Evolutionary conservation across 768 basidiomycete genomes (phyloP), one percentile per base, ranked within the genome.

Genomic region (Hydnum rufescens): DNA sequence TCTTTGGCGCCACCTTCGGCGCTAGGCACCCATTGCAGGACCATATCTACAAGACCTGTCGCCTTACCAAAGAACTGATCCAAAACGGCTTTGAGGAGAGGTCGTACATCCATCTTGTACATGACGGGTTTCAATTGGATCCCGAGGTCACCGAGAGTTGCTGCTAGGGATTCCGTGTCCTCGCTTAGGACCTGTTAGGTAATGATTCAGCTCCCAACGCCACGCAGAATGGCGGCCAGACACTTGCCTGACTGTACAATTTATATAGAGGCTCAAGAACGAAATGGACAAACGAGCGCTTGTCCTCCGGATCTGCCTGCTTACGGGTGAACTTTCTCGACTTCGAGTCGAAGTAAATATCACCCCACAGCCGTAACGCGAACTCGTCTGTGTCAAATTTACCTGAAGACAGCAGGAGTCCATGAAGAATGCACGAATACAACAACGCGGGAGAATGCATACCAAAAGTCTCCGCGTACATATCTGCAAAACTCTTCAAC

Each of bases 61-160:
- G 88, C 70, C 26, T 79, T 76, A 4, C 95, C 92, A 60, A 99
- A 99, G 72, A 99, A 99, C 63, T 96, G 92, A 61, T 85, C 82
- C 55, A 95, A 68, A 8, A 97, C 81, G 34, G 82, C 87, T 67
- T 96, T 95, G 58, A 99, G 69, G 49, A 99, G 69, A 2, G 95
- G 95, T 52, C 93, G 71, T 3, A 90, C 90, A 62, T 99, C 95
- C 88, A 99, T 96, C 71, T 96, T 97, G 74, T 82, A 99, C 76
- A 87, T 82, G 30, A 89, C 72, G 0, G 90, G 82, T 67, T 92
- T 95, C 58, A 99, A 69, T 36, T 76, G 70, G 60, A 99, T 97
- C 2, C 78, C 77, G 31, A 99, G 72, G 5, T 73, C 70, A 5
- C 67, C 68, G 44, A 99, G 70, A 3, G 93, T 99, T 54, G 71